Conservation (phyloP, 805 yeast genomes). For the Scheffersomyces amazonensis region DNA sequence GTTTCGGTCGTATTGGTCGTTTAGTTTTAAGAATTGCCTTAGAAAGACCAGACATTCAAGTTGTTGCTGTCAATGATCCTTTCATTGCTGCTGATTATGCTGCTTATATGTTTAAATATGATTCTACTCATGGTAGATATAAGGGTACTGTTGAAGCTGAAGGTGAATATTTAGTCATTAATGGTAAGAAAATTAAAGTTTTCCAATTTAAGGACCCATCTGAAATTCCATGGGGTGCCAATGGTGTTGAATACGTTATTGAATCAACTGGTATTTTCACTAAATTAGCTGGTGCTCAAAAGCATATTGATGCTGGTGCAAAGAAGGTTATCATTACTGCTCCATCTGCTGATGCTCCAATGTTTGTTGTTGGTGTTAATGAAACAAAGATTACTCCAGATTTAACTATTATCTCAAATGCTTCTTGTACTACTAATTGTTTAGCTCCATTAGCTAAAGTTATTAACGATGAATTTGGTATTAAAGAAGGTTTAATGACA, state of each 20-base stretch:
- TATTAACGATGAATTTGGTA: conserved; percentile 79
- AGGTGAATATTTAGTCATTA: conserved; percentile 60
- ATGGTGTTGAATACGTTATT: conserved; percentile 80
- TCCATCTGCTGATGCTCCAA: conserved; percentile 91
- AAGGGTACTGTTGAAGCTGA: conserved; percentile 66
- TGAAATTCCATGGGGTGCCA: conserved; percentile 81
- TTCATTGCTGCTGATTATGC: conserved; percentile 89
- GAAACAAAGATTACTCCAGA: conserved; percentile 74
- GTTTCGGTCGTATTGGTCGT: conserved; percentile 94
- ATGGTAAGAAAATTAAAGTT: conserved; percentile 64
- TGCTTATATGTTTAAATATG: conserved; percentile 94
- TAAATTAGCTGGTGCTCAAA: conserved; percentile 72
- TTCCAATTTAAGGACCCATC: conserved; percentile 85
- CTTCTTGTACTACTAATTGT: conserved; percentile 96
- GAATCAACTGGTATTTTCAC: conserved; percentile 97
- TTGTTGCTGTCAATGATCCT: conserved; percentile 89
- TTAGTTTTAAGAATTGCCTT: conserved; percentile 83
- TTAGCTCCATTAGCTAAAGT: conserved; percentile 93
- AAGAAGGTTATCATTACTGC: conserved; percentile 94
- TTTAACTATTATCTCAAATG: conserved; percentile 79
- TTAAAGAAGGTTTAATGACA: conserved; percentile 92
- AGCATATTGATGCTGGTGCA: conserved; percentile 89
- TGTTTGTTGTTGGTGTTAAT: conserved; percentile 93
- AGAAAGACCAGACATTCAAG: conserved; percentile 68
- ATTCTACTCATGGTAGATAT: conserved; percentile 88